phyloP scores from a whole-genome alignment of 371 early-diverging fungal species.

The Batrachochytrium dendrobatidis region DNA sequence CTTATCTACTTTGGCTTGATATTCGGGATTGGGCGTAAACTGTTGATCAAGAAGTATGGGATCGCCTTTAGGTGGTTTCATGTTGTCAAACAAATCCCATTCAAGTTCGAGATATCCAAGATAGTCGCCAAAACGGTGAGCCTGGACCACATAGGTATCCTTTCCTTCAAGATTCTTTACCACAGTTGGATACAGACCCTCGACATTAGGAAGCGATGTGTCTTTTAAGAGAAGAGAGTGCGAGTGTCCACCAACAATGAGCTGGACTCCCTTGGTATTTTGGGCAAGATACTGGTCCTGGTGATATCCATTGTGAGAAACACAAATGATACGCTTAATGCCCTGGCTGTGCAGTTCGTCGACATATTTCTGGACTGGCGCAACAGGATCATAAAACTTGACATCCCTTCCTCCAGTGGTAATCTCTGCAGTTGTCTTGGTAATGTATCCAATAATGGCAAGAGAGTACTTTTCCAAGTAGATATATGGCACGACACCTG shows the following conservation, averaged over 20 bases:
- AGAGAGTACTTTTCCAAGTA: constrained; percentile 53
- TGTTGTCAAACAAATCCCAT: constrained; percentile 41
- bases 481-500: constrained; percentile 54
- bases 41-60: constrained; percentile 49
- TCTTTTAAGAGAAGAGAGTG: constrained; percentile 55
- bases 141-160: constrained; percentile 39
- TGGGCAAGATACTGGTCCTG: constrained; percentile 54
- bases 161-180: constrained; percentile 48
- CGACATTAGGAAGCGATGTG: constrained; percentile 24
- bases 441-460: constrained; percentile 62
- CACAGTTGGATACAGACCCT: constrained; percentile 54
- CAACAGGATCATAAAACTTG: constrained; percentile 58
- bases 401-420: constrained; percentile 11
- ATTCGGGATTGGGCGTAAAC: constrained; percentile 35
- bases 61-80: constrained; percentile 40
- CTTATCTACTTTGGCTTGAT: constrained; percentile 29
- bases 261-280: constrained; percentile 17
- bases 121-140: constrained; percentile 37
- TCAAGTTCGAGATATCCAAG: constrained; percentile 59
- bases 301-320: constrained; percentile 65
- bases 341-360: constrained; percentile 51
- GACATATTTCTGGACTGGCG: constrained; percentile 50
- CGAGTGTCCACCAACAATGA: constrained; percentile 71
- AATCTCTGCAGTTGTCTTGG: constrained; percentile 29
- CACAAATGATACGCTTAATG: constrained; percentile 52